Percentiles rank a stretch among this genome's conserved stretches.
These are phyloP conservation scores for Ziziphus jujuba DNA, from an alignment of 306 rosid genomes.

Conservation along the genomic window DNA sequence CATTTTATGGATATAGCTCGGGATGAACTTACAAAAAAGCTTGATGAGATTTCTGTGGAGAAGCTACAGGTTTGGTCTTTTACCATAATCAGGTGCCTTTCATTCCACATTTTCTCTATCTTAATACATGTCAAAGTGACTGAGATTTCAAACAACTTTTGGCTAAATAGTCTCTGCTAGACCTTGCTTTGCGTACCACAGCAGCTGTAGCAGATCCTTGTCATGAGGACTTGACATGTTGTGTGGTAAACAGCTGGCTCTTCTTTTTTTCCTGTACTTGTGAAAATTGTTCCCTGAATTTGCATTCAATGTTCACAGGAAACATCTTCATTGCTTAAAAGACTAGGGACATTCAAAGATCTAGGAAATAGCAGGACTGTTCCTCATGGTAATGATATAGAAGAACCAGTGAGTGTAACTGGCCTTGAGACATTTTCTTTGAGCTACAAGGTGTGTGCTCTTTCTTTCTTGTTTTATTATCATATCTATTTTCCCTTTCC, in stretches of 20 bases:
- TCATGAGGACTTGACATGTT: constrained; percentile 90
- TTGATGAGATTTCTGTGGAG: constrained; percentile 92
- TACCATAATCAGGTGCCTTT: constrained; percentile 21
- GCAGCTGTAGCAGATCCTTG: constrained; percentile 97
- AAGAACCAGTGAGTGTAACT: constrained; percentile 73
- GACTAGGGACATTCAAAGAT: constrained; percentile 62
- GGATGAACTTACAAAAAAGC: constrained; percentile 84
- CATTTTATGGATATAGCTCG: constrained; percentile 98
- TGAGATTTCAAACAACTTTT: constrained; percentile 4
- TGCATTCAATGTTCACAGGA: constrained; percentile 53
- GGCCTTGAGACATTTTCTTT: constrained; percentile 89
- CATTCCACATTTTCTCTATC: constrained; percentile 4
- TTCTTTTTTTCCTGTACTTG: constrained; percentile 16
- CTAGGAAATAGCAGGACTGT: constrained; percentile 43
- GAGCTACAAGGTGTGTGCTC: constrained; percentile 70
- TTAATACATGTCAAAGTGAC: not conserved
- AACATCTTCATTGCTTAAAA: constrained; percentile 77
- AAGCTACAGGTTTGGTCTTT: constrained; percentile 79
- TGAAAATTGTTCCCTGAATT: not conserved
- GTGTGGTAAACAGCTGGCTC: constrained; percentile 66
- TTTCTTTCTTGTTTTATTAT: not conserved
- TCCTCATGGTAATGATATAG: constrained; percentile 48
- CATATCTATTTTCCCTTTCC: too few relatives aligned
- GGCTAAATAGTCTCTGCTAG: constrained; percentile 75
- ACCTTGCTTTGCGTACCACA: constrained; percentile 94